Conservation (phyloP, 768 basidiomycete genomes). For the Leccinum boreale region DNA sequence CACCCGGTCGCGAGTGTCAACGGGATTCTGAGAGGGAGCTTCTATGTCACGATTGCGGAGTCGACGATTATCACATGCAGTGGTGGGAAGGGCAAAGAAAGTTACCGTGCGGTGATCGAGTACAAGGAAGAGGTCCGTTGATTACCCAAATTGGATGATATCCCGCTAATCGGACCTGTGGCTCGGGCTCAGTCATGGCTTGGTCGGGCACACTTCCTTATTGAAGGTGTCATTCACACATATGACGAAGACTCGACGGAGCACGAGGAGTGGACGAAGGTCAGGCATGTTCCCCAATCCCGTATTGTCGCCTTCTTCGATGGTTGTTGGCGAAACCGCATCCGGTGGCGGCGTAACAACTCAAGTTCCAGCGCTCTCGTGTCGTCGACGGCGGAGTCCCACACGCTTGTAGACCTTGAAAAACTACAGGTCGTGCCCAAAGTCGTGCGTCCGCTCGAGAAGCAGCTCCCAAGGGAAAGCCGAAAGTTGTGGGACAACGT, state of each 20-base stretch:
- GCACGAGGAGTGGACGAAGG: conserved; percentile 73
- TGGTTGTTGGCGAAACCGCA: conserved; percentile 81
- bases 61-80: conserved; percentile 78
- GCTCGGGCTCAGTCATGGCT: conserved; percentile 67
- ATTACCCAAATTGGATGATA: not conserved
- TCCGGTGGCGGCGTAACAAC: conserved; percentile 72
- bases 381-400: conserved; percentile 46
- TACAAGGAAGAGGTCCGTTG: conserved; percentile 90
- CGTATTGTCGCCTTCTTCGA: conserved; percentile 79
- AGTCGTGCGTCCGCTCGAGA: conserved; percentile 73
- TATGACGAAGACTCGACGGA: conserved; percentile 62
- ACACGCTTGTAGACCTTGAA: conserved; percentile 73
- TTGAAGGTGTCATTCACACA: conserved; percentile 88
- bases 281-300: conserved; percentile 85
- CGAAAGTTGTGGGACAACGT: conserved; percentile 85
- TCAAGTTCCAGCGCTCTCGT: conserved; percentile 49
- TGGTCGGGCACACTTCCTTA: conserved; percentile 76
- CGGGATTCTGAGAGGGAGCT: conserved; percentile 85
- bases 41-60: conserved; percentile 86
- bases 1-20: conserved; percentile 91
- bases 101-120: conserved; percentile 80
- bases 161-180: not conserved
- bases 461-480: conserved; percentile 80
- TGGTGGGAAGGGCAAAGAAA: conserved; percentile 58
- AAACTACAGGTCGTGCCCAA: conserved; percentile 75